Evolutionary conservation across 2,329 filamentous ascomycete species (phyloP).

Genomic region (Ophiostoma novo-ulmi): DNA sequence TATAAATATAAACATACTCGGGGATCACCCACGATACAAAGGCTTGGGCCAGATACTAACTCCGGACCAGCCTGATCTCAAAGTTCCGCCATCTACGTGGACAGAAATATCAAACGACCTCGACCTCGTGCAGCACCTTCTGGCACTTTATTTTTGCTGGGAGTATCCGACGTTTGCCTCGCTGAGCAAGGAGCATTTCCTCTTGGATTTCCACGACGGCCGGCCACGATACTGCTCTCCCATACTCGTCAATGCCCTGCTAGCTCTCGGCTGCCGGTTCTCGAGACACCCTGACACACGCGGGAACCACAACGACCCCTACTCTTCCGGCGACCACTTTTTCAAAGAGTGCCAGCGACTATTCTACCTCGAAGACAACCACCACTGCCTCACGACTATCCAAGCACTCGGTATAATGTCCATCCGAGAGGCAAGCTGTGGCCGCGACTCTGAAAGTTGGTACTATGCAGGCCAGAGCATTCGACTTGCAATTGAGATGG

Average conservation of each 20-base stretch:
- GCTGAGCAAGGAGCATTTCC: constrained; percentile 65
- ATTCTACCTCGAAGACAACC: constrained; percentile 52
- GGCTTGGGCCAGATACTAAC: constrained; percentile 47
- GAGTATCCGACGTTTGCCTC: constrained; percentile 70
- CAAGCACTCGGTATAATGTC: constrained; percentile 74
- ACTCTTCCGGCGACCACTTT: constrained; percentile 67
- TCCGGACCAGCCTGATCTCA: constrained; percentile 42
- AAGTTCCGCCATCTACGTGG: constrained; percentile 48
- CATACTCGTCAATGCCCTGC: constrained; percentile 60
- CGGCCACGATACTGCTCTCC: constrained; percentile 61
- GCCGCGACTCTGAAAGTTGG: constrained; percentile 67
- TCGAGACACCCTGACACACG: constrained; percentile 61
- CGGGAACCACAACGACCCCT: constrained; percentile 56
- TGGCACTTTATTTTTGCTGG: constrained; percentile 68
- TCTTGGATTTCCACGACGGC: constrained; percentile 59
- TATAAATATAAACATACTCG: not conserved
- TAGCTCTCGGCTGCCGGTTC: constrained; percentile 63
- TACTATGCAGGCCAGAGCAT: constrained; percentile 68
- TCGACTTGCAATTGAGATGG: constrained; percentile 66
- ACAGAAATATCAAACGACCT: constrained; percentile 56
- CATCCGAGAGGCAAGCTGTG: constrained; percentile 66
- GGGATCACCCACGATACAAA: constrained; percentile 32
- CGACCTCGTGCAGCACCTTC: constrained; percentile 56
- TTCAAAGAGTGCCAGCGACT: constrained; percentile 64
- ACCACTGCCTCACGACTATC: constrained; percentile 62